phyloP scores from a whole-genome alignment of 139 green algal species.

The Chlorella sp. region DNA sequence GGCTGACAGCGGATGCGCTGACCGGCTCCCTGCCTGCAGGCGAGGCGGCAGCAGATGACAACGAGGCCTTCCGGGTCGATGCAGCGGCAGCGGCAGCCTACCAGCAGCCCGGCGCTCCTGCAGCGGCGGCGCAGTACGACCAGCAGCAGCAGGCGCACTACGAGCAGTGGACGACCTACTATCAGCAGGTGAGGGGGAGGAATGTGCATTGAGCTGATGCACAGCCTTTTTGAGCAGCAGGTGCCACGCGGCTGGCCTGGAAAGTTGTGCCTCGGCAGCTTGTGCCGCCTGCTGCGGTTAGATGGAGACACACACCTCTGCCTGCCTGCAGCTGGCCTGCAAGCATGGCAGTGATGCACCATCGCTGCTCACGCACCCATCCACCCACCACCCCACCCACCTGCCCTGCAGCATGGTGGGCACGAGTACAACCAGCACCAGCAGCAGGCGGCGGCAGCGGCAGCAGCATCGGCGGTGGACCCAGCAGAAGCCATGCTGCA shows the following conservation, averaged over 20 bases:
- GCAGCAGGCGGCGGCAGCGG: conserved; percentile 2
- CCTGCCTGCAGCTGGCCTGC: too few relatives aligned
- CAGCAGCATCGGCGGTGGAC: neutral
- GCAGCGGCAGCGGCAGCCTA: conserved; percentile 20
- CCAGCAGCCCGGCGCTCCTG: neutral
- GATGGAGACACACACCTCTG: neutral
- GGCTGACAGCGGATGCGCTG: too few relatives aligned
- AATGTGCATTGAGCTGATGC: too few relatives aligned
- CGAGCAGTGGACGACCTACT: neutral
- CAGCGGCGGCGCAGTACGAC: conserved; percentile 13
- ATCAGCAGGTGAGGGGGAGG: neutral
- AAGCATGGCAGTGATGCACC: too few relatives aligned
- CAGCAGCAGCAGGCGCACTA: conserved; percentile 20
- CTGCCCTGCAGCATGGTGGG: neutral
- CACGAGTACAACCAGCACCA: conserved; percentile 20
- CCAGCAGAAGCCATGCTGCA: conserved; percentile 48
- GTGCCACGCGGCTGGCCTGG: too few relatives aligned
- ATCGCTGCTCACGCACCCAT: too few relatives aligned
- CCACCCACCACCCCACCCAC: too few relatives aligned
- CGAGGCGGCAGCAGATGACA: conserved; percentile 5
- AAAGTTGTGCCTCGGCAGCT: too few relatives aligned
- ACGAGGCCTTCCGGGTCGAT: conserved; percentile 45
- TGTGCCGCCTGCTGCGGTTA: neutral
- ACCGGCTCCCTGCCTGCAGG: neutral
- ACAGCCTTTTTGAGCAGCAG: too few relatives aligned